Conservation (phyloP, 2,329 filamentous ascomycete genomes). For the Aspergillus sp. region DNA sequence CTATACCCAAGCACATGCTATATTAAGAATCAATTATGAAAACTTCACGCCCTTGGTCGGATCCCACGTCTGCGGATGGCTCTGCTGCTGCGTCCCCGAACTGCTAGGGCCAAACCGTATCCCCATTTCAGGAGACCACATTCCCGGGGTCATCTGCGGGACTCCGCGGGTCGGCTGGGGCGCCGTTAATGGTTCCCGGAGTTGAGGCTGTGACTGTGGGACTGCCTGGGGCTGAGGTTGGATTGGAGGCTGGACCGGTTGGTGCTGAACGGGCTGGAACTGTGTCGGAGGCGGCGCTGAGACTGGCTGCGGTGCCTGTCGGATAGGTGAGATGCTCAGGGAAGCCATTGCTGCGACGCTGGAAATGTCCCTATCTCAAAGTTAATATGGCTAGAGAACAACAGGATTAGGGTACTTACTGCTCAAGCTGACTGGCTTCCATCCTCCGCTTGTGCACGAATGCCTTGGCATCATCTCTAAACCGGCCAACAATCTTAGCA, state of each 20-base stretch:
- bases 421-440: conserved; percentile 77
- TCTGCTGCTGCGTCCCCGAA: conserved; percentile 38
- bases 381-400: conserved; percentile 7
- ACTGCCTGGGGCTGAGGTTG: conserved; percentile 29
- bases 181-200: conserved; percentile 42
- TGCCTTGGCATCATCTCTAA: conserved; percentile 74
- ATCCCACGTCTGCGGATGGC: conserved; percentile 55
- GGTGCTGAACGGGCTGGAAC: conserved; percentile 11
- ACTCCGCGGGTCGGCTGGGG: conserved; percentile 52
- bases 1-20: too few relatives aligned
- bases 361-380: conserved; percentile 51
- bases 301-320: conserved; percentile 44
- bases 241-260: conserved; percentile 28
- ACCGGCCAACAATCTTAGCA: conserved; percentile 79
- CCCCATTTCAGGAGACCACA: conserved; percentile 79
- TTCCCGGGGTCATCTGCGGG: conserved; percentile 45
- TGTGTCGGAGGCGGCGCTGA: conserved; percentile 33
- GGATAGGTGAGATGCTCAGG: conserved; percentile 48
- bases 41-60: conserved; percentile 60
- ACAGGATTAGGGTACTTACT: conserved; percentile 50
- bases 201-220: conserved; percentile 18
- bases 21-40: conserved; percentile 24
- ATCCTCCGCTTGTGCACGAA: conserved; percentile 80
- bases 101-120: conserved; percentile 65
- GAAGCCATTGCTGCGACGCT: conserved; percentile 57